A percentile compares a stretch with the other conserved stretches of the same genome.
Conservation (phyloP, 1,284 basidiomycete genomes). For the Kwoniella shivajii region DNA sequence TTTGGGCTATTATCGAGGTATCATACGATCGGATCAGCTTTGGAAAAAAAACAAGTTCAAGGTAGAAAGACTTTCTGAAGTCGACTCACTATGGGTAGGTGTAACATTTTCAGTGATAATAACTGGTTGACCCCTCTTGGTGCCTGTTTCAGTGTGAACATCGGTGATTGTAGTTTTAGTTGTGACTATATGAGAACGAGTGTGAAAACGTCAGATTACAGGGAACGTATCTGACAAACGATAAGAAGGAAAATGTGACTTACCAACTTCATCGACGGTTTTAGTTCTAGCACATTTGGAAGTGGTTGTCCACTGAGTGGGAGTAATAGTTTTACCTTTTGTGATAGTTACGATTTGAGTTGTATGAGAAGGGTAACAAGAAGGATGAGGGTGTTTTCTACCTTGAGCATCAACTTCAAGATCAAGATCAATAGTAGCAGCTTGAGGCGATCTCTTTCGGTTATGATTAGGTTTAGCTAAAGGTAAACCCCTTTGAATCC, state of each 20-base stretch:
- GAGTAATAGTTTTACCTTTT: conserved; percentile 7
- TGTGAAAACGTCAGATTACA: not conserved
- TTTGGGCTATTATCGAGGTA: not conserved
- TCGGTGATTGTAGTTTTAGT: conserved; percentile 7
- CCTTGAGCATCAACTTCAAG: not conserved
- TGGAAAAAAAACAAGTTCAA: too few species aligned
- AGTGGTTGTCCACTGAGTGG: conserved; percentile 8
- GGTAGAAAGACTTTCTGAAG: too few species aligned
- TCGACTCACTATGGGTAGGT: conserved; percentile 9
- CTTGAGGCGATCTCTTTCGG: conserved; percentile 1
- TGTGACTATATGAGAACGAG: not conserved
- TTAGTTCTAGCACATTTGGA: conserved; percentile 9
- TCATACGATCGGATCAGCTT: not conserved
- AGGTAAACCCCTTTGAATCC: conserved; percentile 11
- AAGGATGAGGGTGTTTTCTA: conserved; percentile 1
- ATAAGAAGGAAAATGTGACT: not conserved
- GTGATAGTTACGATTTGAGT: conserved; percentile 1
- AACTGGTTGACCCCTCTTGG: conserved; percentile 3
- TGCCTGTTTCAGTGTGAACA: conserved; percentile 1
- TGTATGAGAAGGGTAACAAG: conserved; percentile 5
- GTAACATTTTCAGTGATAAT: conserved; percentile 3
- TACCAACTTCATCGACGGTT: conserved; percentile 8
- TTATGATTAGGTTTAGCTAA: conserved; percentile 2
- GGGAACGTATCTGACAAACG: not conserved
- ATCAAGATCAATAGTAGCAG: not conserved